phyloP scores from a whole-genome alignment of 768 basidiomycete genomes.

The Inosperma sp. region DNA sequence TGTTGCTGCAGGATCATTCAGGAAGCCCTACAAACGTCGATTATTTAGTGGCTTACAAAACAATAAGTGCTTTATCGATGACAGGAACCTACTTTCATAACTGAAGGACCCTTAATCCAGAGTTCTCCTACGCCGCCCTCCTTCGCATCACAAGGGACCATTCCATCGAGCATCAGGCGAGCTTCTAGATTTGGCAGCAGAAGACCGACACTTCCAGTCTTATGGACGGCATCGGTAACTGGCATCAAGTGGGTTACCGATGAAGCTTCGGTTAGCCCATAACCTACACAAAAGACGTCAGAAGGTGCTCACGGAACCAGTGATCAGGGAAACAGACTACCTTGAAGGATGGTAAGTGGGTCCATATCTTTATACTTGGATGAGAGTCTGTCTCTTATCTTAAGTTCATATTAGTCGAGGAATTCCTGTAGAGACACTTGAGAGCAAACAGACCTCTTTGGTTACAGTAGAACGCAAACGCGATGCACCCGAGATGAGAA shows the following conservation, averaged over 20 bases:
- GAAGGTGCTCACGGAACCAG: too few relatives aligned
- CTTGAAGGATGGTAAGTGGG: constrained; percentile 47
- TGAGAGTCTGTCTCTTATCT: constrained; percentile 39
- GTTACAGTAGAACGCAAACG: constrained; percentile 67
- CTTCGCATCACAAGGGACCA: constrained; percentile 42
- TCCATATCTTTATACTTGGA: constrained; percentile 38
- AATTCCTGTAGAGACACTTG: background rate
- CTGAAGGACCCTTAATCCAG: constrained; percentile 71
- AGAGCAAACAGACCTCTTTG: constrained; percentile 39
- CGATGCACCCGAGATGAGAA: constrained; percentile 73
- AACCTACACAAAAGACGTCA: constrained; percentile 41
- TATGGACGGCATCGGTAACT: constrained; percentile 36
- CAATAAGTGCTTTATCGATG: too few relatives aligned
- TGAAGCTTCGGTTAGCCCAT: constrained; percentile 83
- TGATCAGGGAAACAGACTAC: constrained; percentile 26
- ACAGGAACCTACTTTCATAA: constrained; percentile 85
- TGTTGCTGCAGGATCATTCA: constrained; percentile 70
- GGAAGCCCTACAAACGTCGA: constrained; percentile 71
- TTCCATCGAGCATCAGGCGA: constrained; percentile 62
- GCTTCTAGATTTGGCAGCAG: constrained; percentile 75
- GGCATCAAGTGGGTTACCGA: constrained; percentile 62
- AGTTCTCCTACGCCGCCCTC: constrained; percentile 69
- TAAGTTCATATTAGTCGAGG: background rate
- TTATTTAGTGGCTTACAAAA: too few relatives aligned
- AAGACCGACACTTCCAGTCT: constrained; percentile 62